A percentile compares a stretch with the other conserved stretches of the same genome.
Conservation (phyloP, 345 rosid species). For the Hypericum perforatum region DNA sequence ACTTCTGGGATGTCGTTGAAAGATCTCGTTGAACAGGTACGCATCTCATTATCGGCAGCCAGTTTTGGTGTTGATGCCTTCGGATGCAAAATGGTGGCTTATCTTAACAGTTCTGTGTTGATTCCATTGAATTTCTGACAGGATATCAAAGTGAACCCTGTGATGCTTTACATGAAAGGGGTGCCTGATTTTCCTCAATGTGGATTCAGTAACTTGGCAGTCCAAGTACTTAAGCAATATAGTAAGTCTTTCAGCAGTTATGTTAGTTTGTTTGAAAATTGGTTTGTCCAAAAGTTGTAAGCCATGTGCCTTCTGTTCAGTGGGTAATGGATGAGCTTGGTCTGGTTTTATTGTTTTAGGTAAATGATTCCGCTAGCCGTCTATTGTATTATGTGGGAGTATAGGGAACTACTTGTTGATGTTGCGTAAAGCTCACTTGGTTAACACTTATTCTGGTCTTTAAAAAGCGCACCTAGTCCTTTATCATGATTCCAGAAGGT, state of each 20-base stretch:
- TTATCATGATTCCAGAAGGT: too few relatives aligned
- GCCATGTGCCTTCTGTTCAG: background rate
- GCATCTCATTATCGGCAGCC: background rate
- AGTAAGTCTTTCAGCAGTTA: constrained; percentile 33
- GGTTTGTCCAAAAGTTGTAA: background rate
- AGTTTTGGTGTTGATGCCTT: background rate
- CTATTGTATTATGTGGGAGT: too few relatives aligned
- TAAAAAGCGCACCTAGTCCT: too few relatives aligned
- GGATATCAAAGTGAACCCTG: constrained; percentile 92
- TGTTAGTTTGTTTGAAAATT: background rate
- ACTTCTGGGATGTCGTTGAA: constrained; percentile 40
- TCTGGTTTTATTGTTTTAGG: constrained; percentile 1
- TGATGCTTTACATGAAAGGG: constrained; percentile 95
- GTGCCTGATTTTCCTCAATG: constrained; percentile 87
- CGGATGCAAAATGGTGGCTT: background rate
- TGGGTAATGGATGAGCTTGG: background rate
- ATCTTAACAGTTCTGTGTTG: background rate
- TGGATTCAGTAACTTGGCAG: constrained; percentile 94
- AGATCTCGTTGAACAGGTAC: constrained; percentile 72
- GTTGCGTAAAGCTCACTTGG: too few relatives aligned
- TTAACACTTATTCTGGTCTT: too few relatives aligned
- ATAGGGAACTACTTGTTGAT: too few relatives aligned
- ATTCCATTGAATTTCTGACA: constrained; percentile 21
- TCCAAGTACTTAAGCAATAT: constrained; percentile 65
- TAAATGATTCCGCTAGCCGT: too few relatives aligned